Evolutionary conservation across 805 yeast species (phyloP).

Genomic region (Spathaspora hagerdaliae): DNA sequence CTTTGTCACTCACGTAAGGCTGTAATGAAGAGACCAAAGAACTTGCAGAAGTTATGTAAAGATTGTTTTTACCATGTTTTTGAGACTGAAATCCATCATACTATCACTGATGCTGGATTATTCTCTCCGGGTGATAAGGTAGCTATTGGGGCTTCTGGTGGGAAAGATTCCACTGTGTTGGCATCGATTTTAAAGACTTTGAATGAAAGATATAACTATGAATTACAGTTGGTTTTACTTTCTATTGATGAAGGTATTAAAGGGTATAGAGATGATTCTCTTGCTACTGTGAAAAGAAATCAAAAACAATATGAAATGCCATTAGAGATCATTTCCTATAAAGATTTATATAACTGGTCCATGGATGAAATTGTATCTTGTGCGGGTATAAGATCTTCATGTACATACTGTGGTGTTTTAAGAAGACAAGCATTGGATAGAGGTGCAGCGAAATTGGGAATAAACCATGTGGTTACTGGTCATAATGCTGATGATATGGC

Average conservation of each 20-base stretch:
- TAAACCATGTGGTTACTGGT: slow-evolving; percentile 92
- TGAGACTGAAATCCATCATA: slow-evolving; percentile 93
- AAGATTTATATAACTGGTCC: slow-evolving; percentile 92
- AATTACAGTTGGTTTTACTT: slow-evolving; percentile 75
- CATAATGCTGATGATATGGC: slow-evolving; percentile 99
- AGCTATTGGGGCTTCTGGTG: slow-evolving; percentile 98
- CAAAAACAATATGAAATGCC: slow-evolving; percentile 81
- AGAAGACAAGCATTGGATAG: slow-evolving; percentile 95
- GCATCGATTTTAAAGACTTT: slow-evolving; percentile 83
- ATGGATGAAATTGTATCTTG: slow-evolving; percentile 97
- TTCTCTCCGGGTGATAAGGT: slow-evolving; percentile 81
- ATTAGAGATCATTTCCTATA: slow-evolving; percentile 76
- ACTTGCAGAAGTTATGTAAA: slow-evolving; percentile 83
- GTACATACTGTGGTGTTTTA: slow-evolving; percentile 97
- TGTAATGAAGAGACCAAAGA: slow-evolving; percentile 87
- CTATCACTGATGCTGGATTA: slow-evolving; percentile 66
- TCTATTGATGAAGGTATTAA: slow-evolving; percentile 96
- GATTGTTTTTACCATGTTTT: slow-evolving; percentile 85
- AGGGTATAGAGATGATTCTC: slow-evolving; percentile 95
- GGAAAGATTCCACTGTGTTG: slow-evolving; percentile 94
- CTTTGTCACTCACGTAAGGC: slow-evolving; percentile 81
- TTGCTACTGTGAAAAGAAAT: slow-evolving; percentile 94
- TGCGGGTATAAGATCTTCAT: slow-evolving; percentile 89
- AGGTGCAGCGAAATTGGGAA: slow-evolving; percentile 84
- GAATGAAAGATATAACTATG: slow-evolving; percentile 85